These are phyloP conservation scores for Phytopythium aichiense DNA, from an alignment of 352 stramenopile genomes.

Conservation along the genomic window DNA sequence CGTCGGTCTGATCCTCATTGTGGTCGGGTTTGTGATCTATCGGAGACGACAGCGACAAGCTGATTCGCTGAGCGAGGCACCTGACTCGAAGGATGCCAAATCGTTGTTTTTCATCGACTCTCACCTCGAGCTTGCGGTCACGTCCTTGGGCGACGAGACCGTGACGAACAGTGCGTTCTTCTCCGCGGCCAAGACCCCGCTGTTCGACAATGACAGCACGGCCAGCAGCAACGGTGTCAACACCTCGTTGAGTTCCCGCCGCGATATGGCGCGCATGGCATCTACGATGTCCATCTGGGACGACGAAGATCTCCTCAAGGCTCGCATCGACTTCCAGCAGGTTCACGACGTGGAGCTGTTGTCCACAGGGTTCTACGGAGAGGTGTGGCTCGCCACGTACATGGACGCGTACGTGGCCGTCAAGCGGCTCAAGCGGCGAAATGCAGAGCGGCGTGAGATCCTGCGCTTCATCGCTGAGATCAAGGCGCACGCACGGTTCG, in stretches of 20 bases:
- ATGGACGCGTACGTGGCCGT: conserved; percentile 18
- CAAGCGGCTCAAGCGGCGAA: conserved; percentile 23
- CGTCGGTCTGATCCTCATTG: neutral
- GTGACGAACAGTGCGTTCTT: neutral
- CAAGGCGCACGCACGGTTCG: conserved; percentile 18
- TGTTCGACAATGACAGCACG: conserved; percentile 4
- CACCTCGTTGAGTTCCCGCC: neutral
- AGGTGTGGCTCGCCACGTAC: conserved; percentile 31
- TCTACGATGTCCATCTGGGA: conserved; percentile 31
- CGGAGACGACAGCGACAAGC: neutral
- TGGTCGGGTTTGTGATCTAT: neutral
- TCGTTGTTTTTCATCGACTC: conserved; percentile 4
- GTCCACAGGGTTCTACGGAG: conserved; percentile 19
- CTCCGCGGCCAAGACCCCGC: conserved; percentile 1
- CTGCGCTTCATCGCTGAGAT: conserved; percentile 35
- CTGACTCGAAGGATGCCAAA: neutral
- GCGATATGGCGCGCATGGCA: neutral
- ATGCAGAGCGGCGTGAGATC: conserved; percentile 20
- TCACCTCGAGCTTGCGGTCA: neutral
- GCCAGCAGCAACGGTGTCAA: conserved; percentile 5
- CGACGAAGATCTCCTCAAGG: conserved; percentile 39
- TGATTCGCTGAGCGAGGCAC: neutral
- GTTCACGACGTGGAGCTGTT: conserved; percentile 17
- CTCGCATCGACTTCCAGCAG: conserved; percentile 35
- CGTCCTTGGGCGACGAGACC: neutral